Evolutionary conservation across 1,284 basidiomycete genomes (phyloP).

Genomic region (Chalciporus sp.): DNA sequence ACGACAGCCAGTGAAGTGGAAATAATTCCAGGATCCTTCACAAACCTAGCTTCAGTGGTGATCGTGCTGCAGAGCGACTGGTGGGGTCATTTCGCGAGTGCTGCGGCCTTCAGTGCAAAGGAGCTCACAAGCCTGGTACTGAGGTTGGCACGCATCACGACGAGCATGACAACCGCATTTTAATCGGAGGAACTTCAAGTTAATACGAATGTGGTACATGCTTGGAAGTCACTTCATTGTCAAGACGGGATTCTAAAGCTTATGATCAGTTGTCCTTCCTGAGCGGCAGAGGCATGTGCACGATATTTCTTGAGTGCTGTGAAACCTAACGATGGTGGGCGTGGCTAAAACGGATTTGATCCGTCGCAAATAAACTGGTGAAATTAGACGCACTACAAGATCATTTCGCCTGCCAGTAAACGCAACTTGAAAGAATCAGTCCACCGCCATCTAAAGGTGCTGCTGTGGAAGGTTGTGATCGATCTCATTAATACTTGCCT

Average conservation of each 20-base stretch:
- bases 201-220: slow-evolving; percentile 24
- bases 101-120: slow-evolving; percentile 7
- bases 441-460: background rate
- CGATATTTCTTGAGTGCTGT: slow-evolving; percentile 18
- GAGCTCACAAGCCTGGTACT: slow-evolving; percentile 3
- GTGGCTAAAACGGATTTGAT: slow-evolving; percentile 23
- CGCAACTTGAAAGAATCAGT: background rate
- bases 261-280: slow-evolving; percentile 17
- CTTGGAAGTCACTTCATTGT: slow-evolving; percentile 6
- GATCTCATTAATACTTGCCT: background rate
- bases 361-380: slow-evolving; percentile 29
- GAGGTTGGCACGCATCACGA: slow-evolving; percentile 15
- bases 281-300: slow-evolving; percentile 26
- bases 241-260: slow-evolving; percentile 20
- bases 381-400: slow-evolving; percentile 12
- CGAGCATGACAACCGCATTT: slow-evolving; percentile 21
- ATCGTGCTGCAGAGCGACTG: background rate
- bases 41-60: slow-evolving; percentile 1
- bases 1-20: slow-evolving; percentile 11
- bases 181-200: slow-evolving; percentile 15
- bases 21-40: slow-evolving; percentile 7
- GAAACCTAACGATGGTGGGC: slow-evolving; percentile 27
- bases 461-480: background rate
- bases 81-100: slow-evolving; percentile 1
- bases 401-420: slow-evolving; percentile 1